A percentile compares a stretch with the other conserved stretches of the same genome.
These are phyloP conservation scores for Cyclocybe aegerita DNA, from an alignment of 768 basidiomycete genomes.

Conservation along the genomic window DNA sequence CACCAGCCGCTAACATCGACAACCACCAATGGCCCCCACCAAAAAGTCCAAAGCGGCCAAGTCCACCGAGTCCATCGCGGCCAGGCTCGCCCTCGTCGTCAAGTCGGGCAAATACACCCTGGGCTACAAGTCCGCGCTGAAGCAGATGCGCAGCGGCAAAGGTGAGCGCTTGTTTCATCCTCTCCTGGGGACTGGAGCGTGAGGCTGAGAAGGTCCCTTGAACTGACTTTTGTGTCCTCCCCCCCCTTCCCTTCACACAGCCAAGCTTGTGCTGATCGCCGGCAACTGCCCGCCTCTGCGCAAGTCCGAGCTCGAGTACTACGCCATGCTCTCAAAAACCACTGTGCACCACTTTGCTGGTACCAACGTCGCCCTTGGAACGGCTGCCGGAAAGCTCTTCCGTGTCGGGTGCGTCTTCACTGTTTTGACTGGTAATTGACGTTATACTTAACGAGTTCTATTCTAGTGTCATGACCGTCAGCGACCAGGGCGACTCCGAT, in stretches of 20 bases:
- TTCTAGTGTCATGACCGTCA: slow-evolving; percentile 91
- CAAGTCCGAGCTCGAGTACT: slow-evolving; percentile 99
- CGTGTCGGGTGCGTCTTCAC: slow-evolving; percentile 74
- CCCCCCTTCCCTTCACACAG: slow-evolving; percentile 37
- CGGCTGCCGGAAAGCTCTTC: slow-evolving; percentile 99
- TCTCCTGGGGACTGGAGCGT: slow-evolving; percentile 93
- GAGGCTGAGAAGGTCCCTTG: slow-evolving; percentile 99
- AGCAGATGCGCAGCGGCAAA: slow-evolving; percentile 98
- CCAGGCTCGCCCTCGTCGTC: slow-evolving; percentile 92
- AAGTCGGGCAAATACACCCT: slow-evolving; percentile 98
- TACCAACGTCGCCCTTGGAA: slow-evolving; percentile 97
- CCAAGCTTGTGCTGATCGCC: slow-evolving; percentile 97
- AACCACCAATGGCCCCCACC: slow-evolving; percentile 78
- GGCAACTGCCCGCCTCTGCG: slow-evolving; percentile 99
- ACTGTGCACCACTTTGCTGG: slow-evolving; percentile 97
- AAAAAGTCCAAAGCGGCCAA: slow-evolving; percentile 96
- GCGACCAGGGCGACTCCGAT: slow-evolving; percentile 96
- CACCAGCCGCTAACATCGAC: slow-evolving; percentile 26
- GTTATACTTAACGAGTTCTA: slow-evolving; percentile 1
- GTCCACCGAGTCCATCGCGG: slow-evolving; percentile 89
- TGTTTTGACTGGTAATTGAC: slow-evolving; percentile 17
- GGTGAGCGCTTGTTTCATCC: slow-evolving; percentile 61
- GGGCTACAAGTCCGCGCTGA: slow-evolving; percentile 97
- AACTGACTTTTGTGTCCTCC: slow-evolving; percentile 49
- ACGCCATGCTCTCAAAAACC: slow-evolving; percentile 99